Evolutionary conservation across 1,284 basidiomycete genomes (phyloP).

Genomic region (Sporisorium iseilematis-ciliati): DNA sequence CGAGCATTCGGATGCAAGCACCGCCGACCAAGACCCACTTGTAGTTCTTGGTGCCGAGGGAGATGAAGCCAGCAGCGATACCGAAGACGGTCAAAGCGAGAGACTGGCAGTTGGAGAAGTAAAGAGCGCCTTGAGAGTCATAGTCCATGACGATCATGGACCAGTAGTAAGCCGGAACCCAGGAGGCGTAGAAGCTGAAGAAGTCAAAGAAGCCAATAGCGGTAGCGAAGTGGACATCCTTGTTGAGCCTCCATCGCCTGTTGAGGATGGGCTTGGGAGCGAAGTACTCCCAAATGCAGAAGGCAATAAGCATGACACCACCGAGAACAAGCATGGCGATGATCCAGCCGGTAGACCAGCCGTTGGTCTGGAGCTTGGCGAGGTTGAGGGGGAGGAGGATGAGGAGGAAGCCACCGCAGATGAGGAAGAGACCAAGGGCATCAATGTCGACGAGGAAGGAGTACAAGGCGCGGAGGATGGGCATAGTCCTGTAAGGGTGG

Average conservation of each 20-base stretch:
- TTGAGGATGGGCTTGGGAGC: slow-evolving; percentile 63
- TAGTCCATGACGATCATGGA: slow-evolving; percentile 50
- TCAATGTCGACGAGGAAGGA: slow-evolving; percentile 62
- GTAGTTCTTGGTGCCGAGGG: slow-evolving; percentile 62
- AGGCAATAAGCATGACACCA: slow-evolving; percentile 51
- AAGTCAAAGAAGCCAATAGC: slow-evolving; percentile 68
- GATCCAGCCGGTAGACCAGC: slow-evolving; percentile 62
- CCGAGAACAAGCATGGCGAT: slow-evolving; percentile 66
- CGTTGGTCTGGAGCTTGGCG: slow-evolving; percentile 41
- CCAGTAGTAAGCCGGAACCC: slow-evolving; percentile 59
- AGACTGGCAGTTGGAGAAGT: slow-evolving; percentile 65
- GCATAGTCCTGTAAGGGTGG: slow-evolving; percentile 59
- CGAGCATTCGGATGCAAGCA: slow-evolving; percentile 60
- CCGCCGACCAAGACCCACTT: slow-evolving; percentile 63
- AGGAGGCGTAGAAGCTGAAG: slow-evolving; percentile 62
- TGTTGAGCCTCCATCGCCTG: slow-evolving; percentile 62
- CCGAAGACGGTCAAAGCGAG: slow-evolving; percentile 66
- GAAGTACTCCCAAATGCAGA: slow-evolving; percentile 59
- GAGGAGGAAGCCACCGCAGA: slow-evolving; percentile 64
- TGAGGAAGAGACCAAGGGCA: slow-evolving; percentile 60
- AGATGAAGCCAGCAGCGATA: slow-evolving; percentile 61
- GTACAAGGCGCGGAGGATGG: slow-evolving; percentile 12
- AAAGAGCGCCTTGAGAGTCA: slow-evolving; percentile 37
- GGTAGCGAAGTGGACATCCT: slow-evolving; percentile 63
- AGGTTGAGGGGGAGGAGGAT: slow-evolving; percentile 63